Conservation (phyloP, 2,329 filamentous ascomycete species). For the Fulvia fulva region DNA sequence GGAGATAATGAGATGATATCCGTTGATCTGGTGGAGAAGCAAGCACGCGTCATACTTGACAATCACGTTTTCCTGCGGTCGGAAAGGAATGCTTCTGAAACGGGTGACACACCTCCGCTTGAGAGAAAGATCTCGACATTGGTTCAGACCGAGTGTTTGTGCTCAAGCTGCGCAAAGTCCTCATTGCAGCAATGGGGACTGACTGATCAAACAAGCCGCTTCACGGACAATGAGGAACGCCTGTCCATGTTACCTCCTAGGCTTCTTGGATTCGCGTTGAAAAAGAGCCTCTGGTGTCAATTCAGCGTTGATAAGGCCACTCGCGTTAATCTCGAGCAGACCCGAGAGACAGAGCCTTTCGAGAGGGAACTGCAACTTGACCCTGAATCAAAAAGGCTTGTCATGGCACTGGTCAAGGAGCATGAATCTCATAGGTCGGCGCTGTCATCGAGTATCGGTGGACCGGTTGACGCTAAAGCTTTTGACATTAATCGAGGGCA, state of each 20-base stretch:
- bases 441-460: background rate
- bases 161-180: background rate
- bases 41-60: background rate
- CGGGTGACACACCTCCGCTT: background rate
- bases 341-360: background rate
- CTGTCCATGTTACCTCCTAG: conserved; percentile 4
- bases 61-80: background rate
- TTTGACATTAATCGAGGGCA: conserved; percentile 12
- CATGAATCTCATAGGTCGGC: conserved; percentile 1
- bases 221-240: background rate
- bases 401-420: conserved; percentile 1
- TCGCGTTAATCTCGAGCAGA: background rate
- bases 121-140: background rate
- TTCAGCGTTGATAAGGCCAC: background rate
- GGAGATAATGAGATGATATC: background rate
- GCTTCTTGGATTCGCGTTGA: conserved; percentile 5
- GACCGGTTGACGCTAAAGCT: background rate
- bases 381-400: background rate
- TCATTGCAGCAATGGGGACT: background rate
- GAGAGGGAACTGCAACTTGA: conserved; percentile 8
- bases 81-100: background rate
- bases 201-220: background rate
- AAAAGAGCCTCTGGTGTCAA: conserved; percentile 8
- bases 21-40: background rate
- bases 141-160: background rate